Percentiles rank a stretch among this genome's conserved stretches.
Conservation (phyloP, 371 early-diverging fungal species). For the Mucor lusitanicus region DNA sequence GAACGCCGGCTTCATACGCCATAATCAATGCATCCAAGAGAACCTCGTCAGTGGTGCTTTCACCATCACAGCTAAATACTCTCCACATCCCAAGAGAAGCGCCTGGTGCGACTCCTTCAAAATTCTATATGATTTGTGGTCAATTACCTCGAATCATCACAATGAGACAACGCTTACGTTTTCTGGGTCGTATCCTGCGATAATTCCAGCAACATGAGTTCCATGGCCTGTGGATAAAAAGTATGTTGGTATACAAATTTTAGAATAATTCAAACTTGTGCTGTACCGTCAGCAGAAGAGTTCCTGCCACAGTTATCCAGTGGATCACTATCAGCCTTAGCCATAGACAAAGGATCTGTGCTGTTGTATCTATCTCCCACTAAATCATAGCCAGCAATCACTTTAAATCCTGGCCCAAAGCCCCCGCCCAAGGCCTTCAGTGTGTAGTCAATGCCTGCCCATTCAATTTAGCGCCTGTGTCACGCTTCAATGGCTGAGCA, state of each 20-base stretch:
- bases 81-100: slow-evolving; percentile 60
- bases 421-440: slow-evolving; percentile 75
- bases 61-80: slow-evolving; percentile 63
- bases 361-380: slow-evolving; percentile 49
- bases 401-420: slow-evolving; percentile 63
- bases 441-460: slow-evolving; percentile 59
- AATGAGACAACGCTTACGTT: slow-evolving; percentile 22
- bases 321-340: slow-evolving; percentile 21
- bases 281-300: background rate
- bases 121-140: slow-evolving; percentile 21
- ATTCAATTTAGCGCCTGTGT: background rate
- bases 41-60: slow-evolving; percentile 45
- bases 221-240: slow-evolving; percentile 47
- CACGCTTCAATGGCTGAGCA: background rate
- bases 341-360: slow-evolving; percentile 6
- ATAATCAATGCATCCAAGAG: slow-evolving; percentile 59
- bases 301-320: slow-evolving; percentile 13
- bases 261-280: background rate
- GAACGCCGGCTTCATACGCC: slow-evolving; percentile 58
- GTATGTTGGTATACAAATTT: too few species aligned
- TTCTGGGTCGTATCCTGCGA: slow-evolving; percentile 54
- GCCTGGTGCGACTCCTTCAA: slow-evolving; percentile 68
- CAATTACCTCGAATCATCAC: background rate
- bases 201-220: slow-evolving; percentile 69
- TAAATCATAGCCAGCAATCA: slow-evolving; percentile 65